Evolutionary conservation across 1,284 basidiomycete genomes (phyloP), one percentile per base, ranked within the genome.

Genomic region (Pyrrhoderma lamaoense): DNA sequence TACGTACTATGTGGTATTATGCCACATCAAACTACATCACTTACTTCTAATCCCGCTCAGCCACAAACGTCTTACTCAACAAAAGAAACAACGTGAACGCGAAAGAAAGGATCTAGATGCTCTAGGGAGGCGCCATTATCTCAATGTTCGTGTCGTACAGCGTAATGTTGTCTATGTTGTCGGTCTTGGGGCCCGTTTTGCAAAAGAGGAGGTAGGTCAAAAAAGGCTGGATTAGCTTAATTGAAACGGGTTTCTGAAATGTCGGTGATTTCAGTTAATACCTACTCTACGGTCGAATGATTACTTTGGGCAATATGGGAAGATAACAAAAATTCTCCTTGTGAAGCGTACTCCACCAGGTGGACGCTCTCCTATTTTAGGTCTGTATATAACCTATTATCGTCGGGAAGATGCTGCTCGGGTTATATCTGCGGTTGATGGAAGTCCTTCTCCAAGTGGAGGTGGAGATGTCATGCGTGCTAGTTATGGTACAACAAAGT

Each of bases 251-350:
- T n/a, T n/a, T n/a, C 31, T 34, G 27, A n/a, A n/a, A n/a, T n/a
- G n/a, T n/a, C n/a, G n/a, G n/a, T n/a, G n/a, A n/a, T 13, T 34
- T n/a, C 58, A 97, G 91, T 83, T 96, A 44, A 91, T 98, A 57
- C 87, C 93, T 1, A 93, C 93, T 9, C 73, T 99, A 40, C 90
- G 94, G 47, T 94, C 93, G 11, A 88, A 87, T 62, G 96, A 99
- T 59, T 97, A 96, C 68, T 99, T 99, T 67, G 96, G 96, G 4
- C 93, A 97, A 66, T 99, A 98, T 68, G 96, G 96, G 58, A 96
- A 95, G 71, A 97, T 99, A 60, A 85, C 89, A 44, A 97, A 97
- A 71, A 91, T 99, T 54, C 76, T 97, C 49, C 81, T 99, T 44
- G 87, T 91, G 51, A 96, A 98, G 68, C 86, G 95, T 35, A 86